Conservation (phyloP, 345 rosid genomes). For the Laguncularia racemosa region DNA sequence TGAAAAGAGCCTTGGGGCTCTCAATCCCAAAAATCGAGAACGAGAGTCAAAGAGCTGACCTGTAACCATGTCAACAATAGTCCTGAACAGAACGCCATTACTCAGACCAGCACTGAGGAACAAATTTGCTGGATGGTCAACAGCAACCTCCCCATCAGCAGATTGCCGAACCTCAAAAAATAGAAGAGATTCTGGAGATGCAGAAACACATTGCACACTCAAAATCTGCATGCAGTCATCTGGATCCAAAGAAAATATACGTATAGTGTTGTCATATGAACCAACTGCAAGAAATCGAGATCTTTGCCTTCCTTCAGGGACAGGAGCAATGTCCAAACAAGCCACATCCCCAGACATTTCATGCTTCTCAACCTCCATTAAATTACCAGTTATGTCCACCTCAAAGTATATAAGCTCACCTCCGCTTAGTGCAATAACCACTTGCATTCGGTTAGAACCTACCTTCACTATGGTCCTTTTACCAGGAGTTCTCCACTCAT, state of each 20-base stretch:
- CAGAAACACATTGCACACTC: slow-evolving; percentile 94
- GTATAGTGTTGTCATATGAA: slow-evolving; percentile 86
- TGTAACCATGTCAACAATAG: slow-evolving; percentile 94
- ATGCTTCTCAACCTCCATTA: slow-evolving; percentile 97
- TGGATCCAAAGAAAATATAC: slow-evolving; percentile 90
- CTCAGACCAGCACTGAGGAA: slow-evolving; percentile 94
- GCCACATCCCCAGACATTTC: slow-evolving; percentile 99
- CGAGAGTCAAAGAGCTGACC: slow-evolving; percentile 99
- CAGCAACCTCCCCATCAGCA: slow-evolving; percentile 90
- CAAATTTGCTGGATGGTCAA: slow-evolving; percentile 97
- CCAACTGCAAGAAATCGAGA: slow-evolving; percentile 98
- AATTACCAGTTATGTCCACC: slow-evolving; percentile 91
- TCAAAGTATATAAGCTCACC: slow-evolving; percentile 97
- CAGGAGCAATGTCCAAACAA: slow-evolving; percentile 95
- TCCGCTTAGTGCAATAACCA: slow-evolving; percentile 93
- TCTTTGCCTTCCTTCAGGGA: slow-evolving; percentile 99
- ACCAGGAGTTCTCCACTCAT: slow-evolving; percentile 99
- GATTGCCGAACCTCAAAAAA: slow-evolving; percentile 98
- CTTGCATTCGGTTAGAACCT: slow-evolving; percentile 91
- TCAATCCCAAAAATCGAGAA: slow-evolving; percentile 85
- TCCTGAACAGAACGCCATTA: slow-evolving; percentile 89
- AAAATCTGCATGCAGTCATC: slow-evolving; percentile 97
- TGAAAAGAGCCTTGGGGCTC: slow-evolving; percentile 88
- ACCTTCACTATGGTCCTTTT: slow-evolving; percentile 97
- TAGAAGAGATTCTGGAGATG: slow-evolving; percentile 92